phyloP scores from a whole-genome alignment of 2,329 filamentous ascomycete species.

The Teratosphaeria gauchensis region DNA sequence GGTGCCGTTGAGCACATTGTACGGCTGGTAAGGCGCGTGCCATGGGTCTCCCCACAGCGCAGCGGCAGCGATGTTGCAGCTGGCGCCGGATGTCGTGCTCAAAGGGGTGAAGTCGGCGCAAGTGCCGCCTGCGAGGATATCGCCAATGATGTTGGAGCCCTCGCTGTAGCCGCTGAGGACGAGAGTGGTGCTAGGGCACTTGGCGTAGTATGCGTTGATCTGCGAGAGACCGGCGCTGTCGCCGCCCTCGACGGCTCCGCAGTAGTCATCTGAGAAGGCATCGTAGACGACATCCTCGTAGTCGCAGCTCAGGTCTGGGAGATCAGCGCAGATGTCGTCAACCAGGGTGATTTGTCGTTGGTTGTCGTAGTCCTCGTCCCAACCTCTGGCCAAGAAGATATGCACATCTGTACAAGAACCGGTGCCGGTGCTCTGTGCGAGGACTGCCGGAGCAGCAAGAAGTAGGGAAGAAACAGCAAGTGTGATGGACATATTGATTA shows the following conservation, averaged over 20 bases:
- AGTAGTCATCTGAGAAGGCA: conserved; percentile 23
- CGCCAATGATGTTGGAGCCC: conserved; percentile 28
- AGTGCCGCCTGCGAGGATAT: conserved; percentile 23
- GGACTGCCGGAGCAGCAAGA: conserved; percentile 6
- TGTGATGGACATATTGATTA: background rate
- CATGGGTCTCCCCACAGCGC: conserved; percentile 21
- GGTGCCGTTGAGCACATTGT: conserved; percentile 20
- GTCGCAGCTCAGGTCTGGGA: conserved; percentile 9
- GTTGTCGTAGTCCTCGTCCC: conserved; percentile 13
- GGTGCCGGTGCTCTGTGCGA: conserved; percentile 7
- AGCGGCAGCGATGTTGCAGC: conserved; percentile 11
- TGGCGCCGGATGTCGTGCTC: conserved; percentile 14
- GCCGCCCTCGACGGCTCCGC: conserved; percentile 30
- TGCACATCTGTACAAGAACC: conserved; percentile 13
- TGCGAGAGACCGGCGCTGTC: conserved; percentile 27
- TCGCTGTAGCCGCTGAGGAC: conserved; percentile 36
- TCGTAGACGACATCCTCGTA: conserved; percentile 15
- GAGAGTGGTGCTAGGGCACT: conserved; percentile 33
- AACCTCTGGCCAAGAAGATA: conserved; percentile 15
- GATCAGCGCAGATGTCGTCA: conserved; percentile 13
- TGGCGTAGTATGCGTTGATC: conserved; percentile 31
- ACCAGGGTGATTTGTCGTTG: conserved; percentile 12
- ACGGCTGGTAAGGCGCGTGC: conserved; percentile 20
- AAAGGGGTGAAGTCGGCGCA: conserved; percentile 24
- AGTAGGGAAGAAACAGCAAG: conserved; percentile 6